Conservation (phyloP, 768 basidiomycete species). For the Coprinopsis strossmayeri region DNA sequence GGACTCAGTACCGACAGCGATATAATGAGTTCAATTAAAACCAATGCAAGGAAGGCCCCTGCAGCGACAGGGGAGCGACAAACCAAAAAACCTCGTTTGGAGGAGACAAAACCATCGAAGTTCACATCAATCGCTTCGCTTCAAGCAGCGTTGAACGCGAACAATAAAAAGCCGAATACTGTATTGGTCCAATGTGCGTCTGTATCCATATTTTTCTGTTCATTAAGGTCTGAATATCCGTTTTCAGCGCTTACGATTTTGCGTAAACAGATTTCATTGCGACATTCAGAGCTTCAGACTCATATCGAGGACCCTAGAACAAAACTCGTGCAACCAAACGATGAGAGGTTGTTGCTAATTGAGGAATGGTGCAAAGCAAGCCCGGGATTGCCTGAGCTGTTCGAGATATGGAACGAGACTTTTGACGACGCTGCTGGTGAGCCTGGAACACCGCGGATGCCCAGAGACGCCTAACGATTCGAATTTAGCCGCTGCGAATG, state of each 20-base stretch:
- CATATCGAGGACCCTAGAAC: conserved; percentile 6
- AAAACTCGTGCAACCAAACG: conserved; percentile 4
- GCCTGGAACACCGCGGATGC: neutral
- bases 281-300: conserved; percentile 6
- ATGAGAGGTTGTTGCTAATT: neutral
- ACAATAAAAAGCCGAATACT: conserved; percentile 3
- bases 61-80: neutral
- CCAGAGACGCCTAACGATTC: neutral
- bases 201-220: neutral
- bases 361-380: conserved; percentile 3
- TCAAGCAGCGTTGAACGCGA: conserved; percentile 5
- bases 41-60: neutral
- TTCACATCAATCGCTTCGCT: neutral
- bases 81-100: neutral
- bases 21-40: neutral
- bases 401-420: neutral
- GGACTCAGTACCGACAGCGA: neutral
- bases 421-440: conserved; percentile 1
- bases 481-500: neutral
- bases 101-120: neutral
- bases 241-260: conserved; percentile 5
- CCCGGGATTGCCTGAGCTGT: conserved; percentile 1
- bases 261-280: conserved; percentile 5
- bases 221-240: neutral
- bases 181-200: conserved; percentile 3